These are phyloP conservation scores for Auricularia heimuer DNA, from an alignment of 768 basidiomycete genomes.

Conservation along the genomic window DNA sequence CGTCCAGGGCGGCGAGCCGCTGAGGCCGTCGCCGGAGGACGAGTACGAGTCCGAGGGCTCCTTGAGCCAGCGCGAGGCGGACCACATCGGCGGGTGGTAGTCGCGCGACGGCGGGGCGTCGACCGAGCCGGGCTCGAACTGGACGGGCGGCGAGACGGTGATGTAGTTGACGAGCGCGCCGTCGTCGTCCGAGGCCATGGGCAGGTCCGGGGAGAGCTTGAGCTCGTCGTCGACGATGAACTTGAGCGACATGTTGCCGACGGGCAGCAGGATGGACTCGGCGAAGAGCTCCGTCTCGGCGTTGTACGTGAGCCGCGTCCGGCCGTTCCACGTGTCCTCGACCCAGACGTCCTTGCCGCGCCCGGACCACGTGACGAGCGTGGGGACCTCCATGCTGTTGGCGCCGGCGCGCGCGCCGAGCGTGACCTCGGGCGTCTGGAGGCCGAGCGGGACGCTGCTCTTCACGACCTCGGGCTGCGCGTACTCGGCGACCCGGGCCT, in stretches of 20 bases:
- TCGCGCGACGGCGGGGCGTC: slow-evolving; percentile 36
- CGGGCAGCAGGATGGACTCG: slow-evolving; percentile 45
- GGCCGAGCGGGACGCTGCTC: neutral
- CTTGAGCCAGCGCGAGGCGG: slow-evolving; percentile 2
- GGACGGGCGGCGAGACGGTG: slow-evolving; percentile 34
- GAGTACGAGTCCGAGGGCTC: neutral
- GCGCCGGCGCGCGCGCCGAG: slow-evolving; percentile 1
- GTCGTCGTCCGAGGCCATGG: slow-evolving; percentile 79
- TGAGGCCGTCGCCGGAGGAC: slow-evolving; percentile 11
- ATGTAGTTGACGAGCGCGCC: slow-evolving; percentile 94
- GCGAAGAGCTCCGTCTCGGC: slow-evolving; percentile 23
- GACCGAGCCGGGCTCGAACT: slow-evolving; percentile 1
- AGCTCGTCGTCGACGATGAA: slow-evolving; percentile 88
- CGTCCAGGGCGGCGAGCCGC: slow-evolving; percentile 52
- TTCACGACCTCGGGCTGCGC: neutral
- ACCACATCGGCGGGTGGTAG: slow-evolving; percentile 15
- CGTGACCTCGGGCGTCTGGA: neutral
- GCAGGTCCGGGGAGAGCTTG: slow-evolving; percentile 45
- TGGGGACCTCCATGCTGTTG: neutral
- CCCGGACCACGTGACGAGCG: neutral
- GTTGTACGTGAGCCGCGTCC: slow-evolving; percentile 8
- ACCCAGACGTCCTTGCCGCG: neutral
- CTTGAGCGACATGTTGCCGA: slow-evolving; percentile 89
- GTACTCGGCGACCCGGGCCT: neutral
- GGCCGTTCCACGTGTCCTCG: neutral